Percentiles rank a stretch among this genome's conserved stretches.
Conservation (phyloP, 2,329 filamentous ascomycete genomes). For the Aureobasidium subglaciale region DNA sequence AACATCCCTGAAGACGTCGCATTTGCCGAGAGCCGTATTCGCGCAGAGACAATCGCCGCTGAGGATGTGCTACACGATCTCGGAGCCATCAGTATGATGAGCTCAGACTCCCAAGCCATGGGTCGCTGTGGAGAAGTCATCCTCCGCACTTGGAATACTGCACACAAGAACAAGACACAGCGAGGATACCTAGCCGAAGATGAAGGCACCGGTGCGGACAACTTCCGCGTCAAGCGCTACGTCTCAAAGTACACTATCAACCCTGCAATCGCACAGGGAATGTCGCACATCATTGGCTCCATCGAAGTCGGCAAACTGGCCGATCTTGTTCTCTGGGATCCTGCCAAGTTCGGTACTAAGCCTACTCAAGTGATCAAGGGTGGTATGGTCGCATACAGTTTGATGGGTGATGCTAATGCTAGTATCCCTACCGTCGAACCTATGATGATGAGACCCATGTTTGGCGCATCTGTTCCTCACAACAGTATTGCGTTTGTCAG, state of each 20-base stretch:
- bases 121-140: slow-evolving; percentile 92
- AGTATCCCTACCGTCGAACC: slow-evolving; percentile 83
- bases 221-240: slow-evolving; percentile 87
- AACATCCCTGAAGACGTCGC: slow-evolving; percentile 94
- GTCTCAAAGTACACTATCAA: slow-evolving; percentile 96
- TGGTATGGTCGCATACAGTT: slow-evolving; percentile 72
- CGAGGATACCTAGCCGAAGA: slow-evolving; percentile 72
- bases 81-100: slow-evolving; percentile 97
- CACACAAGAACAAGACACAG: slow-evolving; percentile 92
- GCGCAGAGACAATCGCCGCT: slow-evolving; percentile 90
- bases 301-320: slow-evolving; percentile 85
- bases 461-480: slow-evolving; percentile 62
- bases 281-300: slow-evolving; percentile 78
- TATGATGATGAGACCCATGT: slow-evolving; percentile 78
- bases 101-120: slow-evolving; percentile 92
- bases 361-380: slow-evolving; percentile 76
- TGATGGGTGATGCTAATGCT: slow-evolving; percentile 60
- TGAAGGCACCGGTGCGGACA: slow-evolving; percentile 71
- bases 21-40: slow-evolving; percentile 89
- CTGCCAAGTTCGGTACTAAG: slow-evolving; percentile 80
- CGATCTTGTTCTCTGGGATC: slow-evolving; percentile 82
- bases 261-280: slow-evolving; percentile 83
- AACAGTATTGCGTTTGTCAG: slow-evolving; percentile 81
- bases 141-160: slow-evolving; percentile 90
- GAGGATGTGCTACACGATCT: slow-evolving; percentile 94